Conservation (phyloP, 441 rosid genomes). For the Dalechampia spathulata region DNA sequence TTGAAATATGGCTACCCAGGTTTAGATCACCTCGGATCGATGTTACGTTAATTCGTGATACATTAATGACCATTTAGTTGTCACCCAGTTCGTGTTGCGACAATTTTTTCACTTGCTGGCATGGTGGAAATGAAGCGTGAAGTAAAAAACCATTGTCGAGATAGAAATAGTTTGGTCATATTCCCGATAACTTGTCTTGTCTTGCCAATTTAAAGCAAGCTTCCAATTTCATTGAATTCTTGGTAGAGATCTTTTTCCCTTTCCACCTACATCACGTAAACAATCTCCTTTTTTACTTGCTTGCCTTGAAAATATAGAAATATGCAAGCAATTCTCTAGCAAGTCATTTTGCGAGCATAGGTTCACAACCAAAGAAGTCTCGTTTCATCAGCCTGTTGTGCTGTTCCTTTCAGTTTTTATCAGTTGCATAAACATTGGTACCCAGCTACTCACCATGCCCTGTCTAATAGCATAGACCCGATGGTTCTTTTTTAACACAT, state of each 20-base stretch:
- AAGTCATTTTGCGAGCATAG: too few species aligned
- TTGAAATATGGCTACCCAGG: not conserved
- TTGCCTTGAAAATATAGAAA: not conserved
- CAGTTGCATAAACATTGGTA: too few species aligned
- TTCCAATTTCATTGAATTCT: not conserved
- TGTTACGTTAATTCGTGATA: too few species aligned
- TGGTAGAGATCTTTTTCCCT: not conserved
- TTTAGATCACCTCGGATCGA: not conserved
- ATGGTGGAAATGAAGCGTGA: not conserved
- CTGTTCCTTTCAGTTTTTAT: too few species aligned
- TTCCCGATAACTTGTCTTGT: conserved; percentile 5
- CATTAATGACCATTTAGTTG: too few species aligned
- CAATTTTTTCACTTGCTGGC: not conserved
- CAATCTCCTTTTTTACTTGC: not conserved
- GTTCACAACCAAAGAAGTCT: too few species aligned
- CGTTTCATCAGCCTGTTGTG: not conserved
- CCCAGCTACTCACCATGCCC: too few species aligned
- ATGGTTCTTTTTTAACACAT: not conserved
- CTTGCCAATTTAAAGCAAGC: conserved; percentile 11
- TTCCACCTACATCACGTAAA: too few species aligned
- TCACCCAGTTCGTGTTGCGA: not conserved
- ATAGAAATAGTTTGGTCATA: conserved; percentile 8
- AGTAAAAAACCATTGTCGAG: not conserved
- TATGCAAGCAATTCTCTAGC: too few species aligned
- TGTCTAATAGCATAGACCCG: too few species aligned